phyloP scores from a whole-genome alignment of 2,329 filamentous ascomycete species.

The Sclerotinia nivalis region DNA sequence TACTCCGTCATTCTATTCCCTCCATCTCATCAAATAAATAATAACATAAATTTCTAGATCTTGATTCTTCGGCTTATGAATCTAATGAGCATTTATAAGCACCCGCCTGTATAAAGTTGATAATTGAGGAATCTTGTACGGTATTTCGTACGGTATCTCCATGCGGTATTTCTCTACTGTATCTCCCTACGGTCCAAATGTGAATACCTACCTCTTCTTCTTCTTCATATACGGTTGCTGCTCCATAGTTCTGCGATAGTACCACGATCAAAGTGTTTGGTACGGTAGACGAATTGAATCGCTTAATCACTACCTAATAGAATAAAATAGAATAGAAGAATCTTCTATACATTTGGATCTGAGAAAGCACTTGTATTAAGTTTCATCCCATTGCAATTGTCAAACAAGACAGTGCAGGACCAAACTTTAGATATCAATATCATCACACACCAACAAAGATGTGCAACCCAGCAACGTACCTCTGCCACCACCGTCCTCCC shows the following conservation, averaged over 20 bases:
- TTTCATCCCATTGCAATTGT: not conserved
- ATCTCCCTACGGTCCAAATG: not conserved
- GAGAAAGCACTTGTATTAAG: no score
- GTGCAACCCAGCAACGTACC: not conserved
- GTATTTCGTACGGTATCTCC: not conserved
- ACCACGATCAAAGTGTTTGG: not conserved
- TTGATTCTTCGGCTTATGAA: no score
- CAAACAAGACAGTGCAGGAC: not conserved
- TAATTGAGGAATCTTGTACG: no score
- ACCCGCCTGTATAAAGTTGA: no score
- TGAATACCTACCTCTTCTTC: not conserved
- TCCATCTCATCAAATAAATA: no score
- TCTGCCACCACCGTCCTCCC: constrained; percentile 8
- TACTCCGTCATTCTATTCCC: not conserved
- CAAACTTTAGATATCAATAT: not conserved
- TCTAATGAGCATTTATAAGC: no score
- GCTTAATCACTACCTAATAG: no score
- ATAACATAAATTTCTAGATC: no score
- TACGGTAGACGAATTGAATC: not conserved
- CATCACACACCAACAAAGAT: not conserved
- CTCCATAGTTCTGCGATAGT: not conserved
- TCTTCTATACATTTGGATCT: not conserved
- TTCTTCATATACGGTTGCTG: not conserved
- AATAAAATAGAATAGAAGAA: not conserved
- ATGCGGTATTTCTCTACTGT: not conserved